Conservation (phyloP, 345 rosid species). For the Rhizophora apiculata region DNA sequence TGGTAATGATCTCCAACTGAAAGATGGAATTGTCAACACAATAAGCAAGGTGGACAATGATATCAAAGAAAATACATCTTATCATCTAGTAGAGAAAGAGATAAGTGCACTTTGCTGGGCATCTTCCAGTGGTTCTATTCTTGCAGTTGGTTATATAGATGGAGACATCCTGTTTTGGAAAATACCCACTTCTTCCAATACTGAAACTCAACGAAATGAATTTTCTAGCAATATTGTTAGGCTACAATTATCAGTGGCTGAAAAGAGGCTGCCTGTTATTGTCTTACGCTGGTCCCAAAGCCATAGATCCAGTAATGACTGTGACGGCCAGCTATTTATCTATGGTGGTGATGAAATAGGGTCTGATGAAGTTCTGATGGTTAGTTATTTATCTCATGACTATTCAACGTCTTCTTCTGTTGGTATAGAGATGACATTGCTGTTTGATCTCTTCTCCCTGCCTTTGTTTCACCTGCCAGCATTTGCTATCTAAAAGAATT, state of each 20-base stretch:
- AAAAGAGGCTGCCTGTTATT: constrained; percentile 76
- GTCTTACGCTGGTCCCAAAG: constrained; percentile 59
- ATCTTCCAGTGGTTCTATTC: constrained; percentile 69
- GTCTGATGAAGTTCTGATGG: constrained; percentile 78
- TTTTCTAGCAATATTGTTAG: constrained; percentile 51
- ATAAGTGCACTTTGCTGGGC: constrained; percentile 91
- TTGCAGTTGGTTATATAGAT: constrained; percentile 85
- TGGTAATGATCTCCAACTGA: constrained; percentile 59
- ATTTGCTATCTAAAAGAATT: too few relatives aligned
- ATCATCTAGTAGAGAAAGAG: constrained; percentile 59
- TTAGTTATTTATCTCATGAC: constrained; percentile 28
- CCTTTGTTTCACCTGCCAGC: too few relatives aligned
- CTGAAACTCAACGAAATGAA: constrained; percentile 36
- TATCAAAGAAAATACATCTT: constrained; percentile 28
- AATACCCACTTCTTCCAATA: constrained; percentile 33
- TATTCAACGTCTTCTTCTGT: not conserved
- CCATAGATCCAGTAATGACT: constrained; percentile 40
- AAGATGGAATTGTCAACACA: constrained; percentile 37
- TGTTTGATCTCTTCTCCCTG: too few relatives aligned
- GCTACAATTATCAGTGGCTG: constrained; percentile 66
- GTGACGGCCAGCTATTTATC: constrained; percentile 64
- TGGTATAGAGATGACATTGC: not conserved
- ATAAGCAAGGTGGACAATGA: constrained; percentile 28
- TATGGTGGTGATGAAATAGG: constrained; percentile 89
- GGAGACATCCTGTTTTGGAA: constrained; percentile 88